Conservation (phyloP, 768 basidiomycete genomes). For the Mycena rebaudengoi region DNA sequence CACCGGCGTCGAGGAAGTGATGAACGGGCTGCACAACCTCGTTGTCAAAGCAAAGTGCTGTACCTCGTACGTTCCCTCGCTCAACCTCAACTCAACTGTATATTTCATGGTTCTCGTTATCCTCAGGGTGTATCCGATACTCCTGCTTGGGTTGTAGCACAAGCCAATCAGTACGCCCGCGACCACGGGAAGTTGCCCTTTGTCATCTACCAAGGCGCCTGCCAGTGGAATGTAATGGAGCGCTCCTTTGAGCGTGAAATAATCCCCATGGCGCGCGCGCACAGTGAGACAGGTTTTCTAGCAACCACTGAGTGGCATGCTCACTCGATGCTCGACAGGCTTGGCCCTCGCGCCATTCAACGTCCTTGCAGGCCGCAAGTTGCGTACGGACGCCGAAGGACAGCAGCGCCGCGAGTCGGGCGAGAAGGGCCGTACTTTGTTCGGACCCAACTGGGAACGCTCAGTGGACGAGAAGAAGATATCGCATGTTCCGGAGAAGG, state of each 20-base stretch:
- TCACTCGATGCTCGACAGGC: constrained; percentile 7
- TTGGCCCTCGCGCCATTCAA: constrained; percentile 6
- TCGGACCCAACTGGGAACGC: constrained; percentile 20
- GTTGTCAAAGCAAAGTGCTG: constrained; percentile 54
- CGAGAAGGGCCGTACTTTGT: constrained; percentile 38
- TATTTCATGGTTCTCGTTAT: neutral
- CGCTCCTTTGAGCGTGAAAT: constrained; percentile 57
- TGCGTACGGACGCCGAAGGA: constrained; percentile 13
- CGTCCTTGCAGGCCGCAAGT: neutral
- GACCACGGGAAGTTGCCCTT: constrained; percentile 53
- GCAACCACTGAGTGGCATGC: no score
- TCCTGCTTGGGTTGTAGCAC: constrained; percentile 21
- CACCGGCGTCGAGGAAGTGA: constrained; percentile 48
- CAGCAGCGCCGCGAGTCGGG: constrained; percentile 38
- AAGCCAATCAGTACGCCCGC: constrained; percentile 51
- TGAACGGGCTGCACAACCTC: constrained; percentile 53
- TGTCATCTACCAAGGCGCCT: constrained; percentile 52
- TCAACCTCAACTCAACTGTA: constrained; percentile 16
- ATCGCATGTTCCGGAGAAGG: constrained; percentile 44
- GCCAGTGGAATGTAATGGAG: constrained; percentile 42
- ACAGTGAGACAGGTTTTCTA: constrained; percentile 4
- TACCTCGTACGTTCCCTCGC: constrained; percentile 41
- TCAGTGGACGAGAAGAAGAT: constrained; percentile 36
- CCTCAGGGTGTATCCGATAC: constrained; percentile 34
- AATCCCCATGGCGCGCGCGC: constrained; percentile 41